phyloP scores from a whole-genome alignment of 73 alveolate genomes.

The Stentor coeruleus region DNA sequence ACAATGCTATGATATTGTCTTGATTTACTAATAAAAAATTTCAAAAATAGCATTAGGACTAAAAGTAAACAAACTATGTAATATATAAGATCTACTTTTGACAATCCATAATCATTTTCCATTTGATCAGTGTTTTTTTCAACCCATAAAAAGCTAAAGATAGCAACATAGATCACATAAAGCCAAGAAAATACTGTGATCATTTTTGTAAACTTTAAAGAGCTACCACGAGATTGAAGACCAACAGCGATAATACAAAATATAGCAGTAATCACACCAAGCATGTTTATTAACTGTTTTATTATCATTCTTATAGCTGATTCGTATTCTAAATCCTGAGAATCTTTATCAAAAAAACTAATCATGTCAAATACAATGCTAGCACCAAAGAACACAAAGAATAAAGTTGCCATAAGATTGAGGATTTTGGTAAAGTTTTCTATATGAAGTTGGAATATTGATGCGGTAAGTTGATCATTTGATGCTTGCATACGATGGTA shows the following conservation, averaged over 20 bases:
- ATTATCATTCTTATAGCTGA: not conserved
- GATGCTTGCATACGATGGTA: not conserved
- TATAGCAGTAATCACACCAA: not conserved
- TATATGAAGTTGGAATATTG: not conserved
- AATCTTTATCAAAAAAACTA: not conserved
- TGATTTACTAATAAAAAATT: not conserved
- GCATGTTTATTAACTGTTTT: not conserved
- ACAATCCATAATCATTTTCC: not conserved
- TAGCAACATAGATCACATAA: not conserved
- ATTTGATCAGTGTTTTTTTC: not conserved
- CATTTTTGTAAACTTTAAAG: not conserved
- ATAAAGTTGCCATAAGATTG: not conserved
- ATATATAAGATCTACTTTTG: no score
- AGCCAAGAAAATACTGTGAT: not conserved
- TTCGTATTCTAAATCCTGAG: not conserved
- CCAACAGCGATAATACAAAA: not conserved
- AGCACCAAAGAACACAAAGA: not conserved
- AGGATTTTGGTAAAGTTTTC: not conserved
- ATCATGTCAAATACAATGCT: not conserved
- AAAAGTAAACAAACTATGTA: not conserved
- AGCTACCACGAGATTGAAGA: not conserved
- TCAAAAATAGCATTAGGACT: not conserved
- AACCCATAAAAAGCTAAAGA: no score
- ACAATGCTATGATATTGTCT: not conserved
- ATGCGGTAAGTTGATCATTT: not conserved